Conservation (phyloP, 2,329 filamentous ascomycete genomes). For the Nemania serpens region DNA sequence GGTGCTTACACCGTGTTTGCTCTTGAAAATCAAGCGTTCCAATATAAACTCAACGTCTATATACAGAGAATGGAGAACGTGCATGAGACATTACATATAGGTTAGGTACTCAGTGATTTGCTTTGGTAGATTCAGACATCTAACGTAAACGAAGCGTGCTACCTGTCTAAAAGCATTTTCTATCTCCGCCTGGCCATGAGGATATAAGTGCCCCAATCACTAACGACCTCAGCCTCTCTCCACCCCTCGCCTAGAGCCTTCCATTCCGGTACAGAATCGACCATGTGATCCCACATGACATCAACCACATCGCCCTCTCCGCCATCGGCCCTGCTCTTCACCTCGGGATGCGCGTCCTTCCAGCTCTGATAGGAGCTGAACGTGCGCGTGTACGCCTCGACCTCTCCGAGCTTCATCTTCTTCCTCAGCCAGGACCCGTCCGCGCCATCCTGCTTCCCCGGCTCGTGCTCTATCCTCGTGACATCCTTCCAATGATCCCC, state of each 20-base stretch:
- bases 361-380: conserved; percentile 65
- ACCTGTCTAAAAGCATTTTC: background rate
- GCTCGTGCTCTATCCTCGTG: conserved; percentile 61
- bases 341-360: conserved; percentile 58
- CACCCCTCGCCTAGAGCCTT: conserved; percentile 53
- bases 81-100: too few species aligned
- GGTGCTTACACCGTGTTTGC: too few species aligned
- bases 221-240: conserved; percentile 58
- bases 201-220: conserved; percentile 65
- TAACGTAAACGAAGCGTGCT: too few species aligned
- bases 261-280: conserved; percentile 58
- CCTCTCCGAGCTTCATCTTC: conserved; percentile 58
- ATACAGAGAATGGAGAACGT: too few species aligned
- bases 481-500: conserved; percentile 57
- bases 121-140: too few species aligned
- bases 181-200: conserved; percentile 56
- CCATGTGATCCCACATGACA: conserved; percentile 62
- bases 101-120: too few species aligned
- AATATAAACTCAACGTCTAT: too few species aligned
- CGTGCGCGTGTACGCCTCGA: conserved; percentile 65
- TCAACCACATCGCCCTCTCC: conserved; percentile 67
- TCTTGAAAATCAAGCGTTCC: too few species aligned
- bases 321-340: conserved; percentile 54
- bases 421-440: conserved; percentile 56
- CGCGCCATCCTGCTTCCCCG: conserved; percentile 48